Conservation (phyloP, 78 protist genomes). For the Diacronema lutheri region DNA sequence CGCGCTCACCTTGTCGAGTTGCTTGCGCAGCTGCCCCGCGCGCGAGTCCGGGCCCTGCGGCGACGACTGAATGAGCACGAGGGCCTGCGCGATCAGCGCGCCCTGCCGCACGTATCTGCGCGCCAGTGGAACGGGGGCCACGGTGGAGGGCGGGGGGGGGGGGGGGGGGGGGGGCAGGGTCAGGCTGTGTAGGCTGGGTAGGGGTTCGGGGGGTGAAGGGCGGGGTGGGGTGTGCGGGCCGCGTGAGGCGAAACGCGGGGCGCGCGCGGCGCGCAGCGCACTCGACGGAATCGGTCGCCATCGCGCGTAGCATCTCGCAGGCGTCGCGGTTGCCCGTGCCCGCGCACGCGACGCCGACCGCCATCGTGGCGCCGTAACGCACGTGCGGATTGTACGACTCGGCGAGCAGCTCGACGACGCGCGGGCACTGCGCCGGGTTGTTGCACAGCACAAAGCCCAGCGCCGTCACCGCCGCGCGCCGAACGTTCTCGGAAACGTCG, state of each 20-base stretch:
- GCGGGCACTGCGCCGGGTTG: slow-evolving; percentile 72
- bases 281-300: slow-evolving; percentile 83
- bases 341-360: slow-evolving; percentile 96
- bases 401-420: slow-evolving; percentile 25
- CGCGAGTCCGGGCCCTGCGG: slow-evolving; percentile 51
- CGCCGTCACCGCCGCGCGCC: slow-evolving; percentile 94
- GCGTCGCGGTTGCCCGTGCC: slow-evolving; percentile 84
- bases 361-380: slow-evolving; percentile 95
- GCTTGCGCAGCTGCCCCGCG: slow-evolving; percentile 49
- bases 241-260: not conserved
- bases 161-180: too few species aligned
- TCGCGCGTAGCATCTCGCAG: slow-evolving; percentile 57
- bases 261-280: slow-evolving; percentile 21
- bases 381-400: slow-evolving; percentile 97
- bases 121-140: too few species aligned
- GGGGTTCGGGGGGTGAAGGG: not conserved
- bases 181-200: too few species aligned
- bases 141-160: too few species aligned
- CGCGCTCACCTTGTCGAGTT: slow-evolving; percentile 36
- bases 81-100: slow-evolving; percentile 87
- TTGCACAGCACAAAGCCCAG: slow-evolving; percentile 89
- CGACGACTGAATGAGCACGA: slow-evolving; percentile 87
- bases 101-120: slow-evolving; percentile 64
- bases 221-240: not conserved
- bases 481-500: slow-evolving; percentile 96